Base-by-base conservation (phyloP, 331 rosid species). In the Arachis monticola region DNA sequence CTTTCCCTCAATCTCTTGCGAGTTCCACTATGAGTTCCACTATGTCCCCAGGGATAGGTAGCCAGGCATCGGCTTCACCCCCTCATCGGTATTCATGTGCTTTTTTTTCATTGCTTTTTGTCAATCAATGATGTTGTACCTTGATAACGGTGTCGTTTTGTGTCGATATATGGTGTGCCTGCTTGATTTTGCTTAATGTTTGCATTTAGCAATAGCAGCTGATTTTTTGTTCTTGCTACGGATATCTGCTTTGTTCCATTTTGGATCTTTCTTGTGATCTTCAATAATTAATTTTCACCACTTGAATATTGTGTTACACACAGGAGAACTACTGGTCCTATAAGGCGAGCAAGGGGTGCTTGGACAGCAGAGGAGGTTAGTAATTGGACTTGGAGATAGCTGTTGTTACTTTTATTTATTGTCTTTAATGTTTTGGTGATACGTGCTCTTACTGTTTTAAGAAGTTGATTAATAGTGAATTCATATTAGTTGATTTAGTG, bases 261-360 rank as follows among this genome's bases (percentile, higher is more conserved):
- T 14, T 71, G 53, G 59, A 46, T 77, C 8, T 68, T 69, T 68
- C 32, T 4, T 64, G 32, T 75, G 78, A 30, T 41, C 14, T 51
- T 73, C 58, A 55, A 35, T 30, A 44, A 53, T 76, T 53, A 68
- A 64, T 64, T 75, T 35, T 69, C 45, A 2, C 71, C 45, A 8
- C 64, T 40, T 69, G 50, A 64, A 68, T 77, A 8, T 14, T 61
- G 4, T 35, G 40, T 44, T 78, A 81, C 13, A 64, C 74, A 67
- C 88, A 95, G 99, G 87, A 90, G 97, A 80, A 85, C 91, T 17
- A 90, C 92, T 12, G 97, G 99, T 66, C 99, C 99, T 52, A 90
- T 95, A 70, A 93, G 99, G 72, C 91, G 99, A 27, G 99, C 99
- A 2, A 95, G 90, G 87, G 99, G 97, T 51, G 99, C 97, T 70